Base-by-base conservation (phyloP, 768 basidiomycete species). In the Boletus subparvulus region DNA sequence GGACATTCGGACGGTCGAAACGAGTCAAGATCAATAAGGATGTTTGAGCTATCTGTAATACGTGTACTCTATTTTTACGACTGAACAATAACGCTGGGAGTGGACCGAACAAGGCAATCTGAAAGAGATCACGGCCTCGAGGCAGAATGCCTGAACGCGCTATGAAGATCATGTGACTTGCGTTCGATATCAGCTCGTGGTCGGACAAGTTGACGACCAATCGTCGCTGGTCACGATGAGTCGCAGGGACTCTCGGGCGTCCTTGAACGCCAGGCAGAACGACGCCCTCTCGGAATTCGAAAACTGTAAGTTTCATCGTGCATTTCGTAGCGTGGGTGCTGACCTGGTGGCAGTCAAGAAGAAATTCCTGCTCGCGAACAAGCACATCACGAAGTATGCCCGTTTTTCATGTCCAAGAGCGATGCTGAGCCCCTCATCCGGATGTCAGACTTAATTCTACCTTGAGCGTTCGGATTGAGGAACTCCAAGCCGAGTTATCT, bases 311-410 rank as follows among this genome's bases (percentile, higher is more conserved):
- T 56, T 46, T 61, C 59, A 45, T 48, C 48, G 52, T 58, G 45
- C 50, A 58, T 39, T 50, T 37, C 12, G 16, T 19, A 50, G 19
- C 30, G 6, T 41, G 35, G 12, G 19, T 6, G 39, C 54, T 68
- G 47, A 69, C 60, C 19, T 48, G 35, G 66, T 78, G 72, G 72
- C 69, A 93, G 91, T 92, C 79, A 92, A 92, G 85, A 91, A 90
- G 85, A 92, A 91, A 76, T 92, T 92, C 66, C 79, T 93, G 21
- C 85, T 92, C 57, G 90, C 90, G 55, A 93, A 93, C 75, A 92
- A 92, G 74, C 91, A 92, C 74, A 93, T 93, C 69, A 92, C 91
- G 26, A 93, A 92, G 90, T 92, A 63, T 39, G 81, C 70, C 36
- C 46, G 17, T 16, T 52, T 50, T 47, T 50, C n/a, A 32, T 48